Evolutionary conservation across 2,329 filamentous ascomycete species (phyloP), one percentile per base, ranked within the genome.

Genomic region (Lomentospora prolificans): DNA sequence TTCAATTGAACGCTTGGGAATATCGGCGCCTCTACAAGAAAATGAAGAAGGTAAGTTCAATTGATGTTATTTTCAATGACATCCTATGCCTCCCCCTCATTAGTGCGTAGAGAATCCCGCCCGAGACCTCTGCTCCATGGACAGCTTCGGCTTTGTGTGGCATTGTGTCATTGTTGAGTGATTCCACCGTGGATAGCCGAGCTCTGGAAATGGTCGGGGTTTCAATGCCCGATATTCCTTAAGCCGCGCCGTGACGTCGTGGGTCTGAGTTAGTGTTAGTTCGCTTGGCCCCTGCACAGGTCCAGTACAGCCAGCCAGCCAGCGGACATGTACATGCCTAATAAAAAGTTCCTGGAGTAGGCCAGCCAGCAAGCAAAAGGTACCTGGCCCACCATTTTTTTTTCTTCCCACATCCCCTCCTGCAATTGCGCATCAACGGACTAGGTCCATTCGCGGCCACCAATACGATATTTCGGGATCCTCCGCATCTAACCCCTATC

Each of bases 171-270:
- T 61, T 64, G 62, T 60, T 60, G 59, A 59, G 57, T 58, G 58
- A 51, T 55, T 50, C 50, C 63, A 60, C 69, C 69, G 69, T 63
- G 66, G 64, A 70, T 71, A 72, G 64, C 69, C 69, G 69, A 69
- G 22, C 25, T 22, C 30, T 53, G 51, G 51, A 36, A 30, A 27
- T 28, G 14, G 25, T 30, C 24, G 52, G 52, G 24, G 19, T 31
- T 19, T 28, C 28, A 31, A 25, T 52, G 33, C 24, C n/a, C n/a
- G 33, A 17, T 24, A 24, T 10, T 22, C 8, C 52, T 54, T 54
- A 44, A 54, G 52, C 52, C 52, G 52, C 39, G 17, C 8, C 24
- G 44, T 48, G 44, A 48, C 44, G 44, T 48, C 44, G 44, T 12
- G 44, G 44, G 17, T 22, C 17, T n/a, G n/a, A 22, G 17, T 25